Conservation (phyloP, 805 yeast species). For the Yamadazyma laniorum region DNA sequence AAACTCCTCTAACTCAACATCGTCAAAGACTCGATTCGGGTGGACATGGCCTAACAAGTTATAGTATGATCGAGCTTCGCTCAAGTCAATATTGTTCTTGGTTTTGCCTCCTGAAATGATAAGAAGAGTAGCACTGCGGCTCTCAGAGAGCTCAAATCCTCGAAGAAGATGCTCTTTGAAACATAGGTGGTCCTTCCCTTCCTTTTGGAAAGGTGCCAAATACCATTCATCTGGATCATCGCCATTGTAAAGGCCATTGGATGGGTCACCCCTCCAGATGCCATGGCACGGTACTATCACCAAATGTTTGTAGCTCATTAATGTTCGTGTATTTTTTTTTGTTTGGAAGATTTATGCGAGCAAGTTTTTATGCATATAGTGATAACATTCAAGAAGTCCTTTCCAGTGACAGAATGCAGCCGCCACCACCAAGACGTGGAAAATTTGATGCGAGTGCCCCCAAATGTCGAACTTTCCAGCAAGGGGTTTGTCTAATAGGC, state of each 20-base stretch:
- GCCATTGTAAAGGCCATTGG: slow-evolving; percentile 50
- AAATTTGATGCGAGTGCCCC: slow-evolving; percentile 85
- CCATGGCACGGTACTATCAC: slow-evolving; percentile 53
- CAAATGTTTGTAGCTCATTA: slow-evolving; percentile 16
- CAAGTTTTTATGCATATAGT: slow-evolving; percentile 38
- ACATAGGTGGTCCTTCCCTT: slow-evolving; percentile 65
- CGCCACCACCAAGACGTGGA: slow-evolving; percentile 72
- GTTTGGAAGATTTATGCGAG: neutral
- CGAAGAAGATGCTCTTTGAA: slow-evolving; percentile 59
- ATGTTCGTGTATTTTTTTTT: neutral
- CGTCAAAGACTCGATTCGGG: slow-evolving; percentile 15
- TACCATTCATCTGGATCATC: slow-evolving; percentile 55
- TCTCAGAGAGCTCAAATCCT: slow-evolving; percentile 38
- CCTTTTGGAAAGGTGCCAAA: slow-evolving; percentile 64
- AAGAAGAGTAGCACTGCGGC: slow-evolving; percentile 31
- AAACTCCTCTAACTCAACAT: slow-evolving; percentile 57
- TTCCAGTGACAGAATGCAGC: slow-evolving; percentile 75
- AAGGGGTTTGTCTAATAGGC: slow-evolving; percentile 12
- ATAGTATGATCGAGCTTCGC: slow-evolving; percentile 62
- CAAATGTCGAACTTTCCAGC: slow-evolving; percentile 53
- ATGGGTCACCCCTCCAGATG: slow-evolving; percentile 49
- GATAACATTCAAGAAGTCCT: slow-evolving; percentile 59
- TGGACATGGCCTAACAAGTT: slow-evolving; percentile 38
- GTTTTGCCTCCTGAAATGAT: slow-evolving; percentile 74
- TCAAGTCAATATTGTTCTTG: slow-evolving; percentile 48